Base-by-base conservation (phyloP, 495 filamentous ascomycete species). In the Aspergillus leporis region DNA sequence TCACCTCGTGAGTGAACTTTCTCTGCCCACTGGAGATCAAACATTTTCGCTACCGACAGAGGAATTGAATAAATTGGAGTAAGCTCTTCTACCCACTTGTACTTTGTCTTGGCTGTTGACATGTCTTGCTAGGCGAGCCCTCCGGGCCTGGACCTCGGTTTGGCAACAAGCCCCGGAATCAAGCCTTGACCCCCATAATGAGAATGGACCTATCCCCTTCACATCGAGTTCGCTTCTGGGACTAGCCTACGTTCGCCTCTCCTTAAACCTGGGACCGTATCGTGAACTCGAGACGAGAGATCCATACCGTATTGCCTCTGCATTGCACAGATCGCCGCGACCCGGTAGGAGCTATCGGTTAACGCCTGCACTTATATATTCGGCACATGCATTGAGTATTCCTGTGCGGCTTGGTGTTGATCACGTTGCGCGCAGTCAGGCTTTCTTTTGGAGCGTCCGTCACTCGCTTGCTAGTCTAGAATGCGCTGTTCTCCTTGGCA, bases 391-490 rank as follows among this genome's bases (percentile, higher is more conserved):
- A 5, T 63, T 77, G n/a, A 73, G 73, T 22, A 74, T 77, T 9
- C 74, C 74, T 5, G 73, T 77, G 1, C 65, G 72, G 6, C 49
- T 77, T 13, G 74, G 74, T 0, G 71, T 82, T 9, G 70, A 75
- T 21, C 74, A 76, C 21, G 76, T 81, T 49, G 78, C 78, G 8
- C 72, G 66, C 36, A 77, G 71, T 16, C 74, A 80, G 55, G 76
- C 76, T 4, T 76, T 80, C 32, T 77, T 79, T 47, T 82, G 78
- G 80, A 76, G 74, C 43, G 75, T 80, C 12, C 72, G 75, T 21
- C 78, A 82, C 60, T 79, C 78, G 0, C 66, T 81, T 16, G 76
- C 73, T 8, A 78, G 74, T 53, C 65, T 81, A 12, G 78, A 82
- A 60, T 82, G 77, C 52, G 80, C 77, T 0, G 68, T 81, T 5